Conservation (phyloP, 164 flowering plant species). For the Saururus chinensis region DNA sequence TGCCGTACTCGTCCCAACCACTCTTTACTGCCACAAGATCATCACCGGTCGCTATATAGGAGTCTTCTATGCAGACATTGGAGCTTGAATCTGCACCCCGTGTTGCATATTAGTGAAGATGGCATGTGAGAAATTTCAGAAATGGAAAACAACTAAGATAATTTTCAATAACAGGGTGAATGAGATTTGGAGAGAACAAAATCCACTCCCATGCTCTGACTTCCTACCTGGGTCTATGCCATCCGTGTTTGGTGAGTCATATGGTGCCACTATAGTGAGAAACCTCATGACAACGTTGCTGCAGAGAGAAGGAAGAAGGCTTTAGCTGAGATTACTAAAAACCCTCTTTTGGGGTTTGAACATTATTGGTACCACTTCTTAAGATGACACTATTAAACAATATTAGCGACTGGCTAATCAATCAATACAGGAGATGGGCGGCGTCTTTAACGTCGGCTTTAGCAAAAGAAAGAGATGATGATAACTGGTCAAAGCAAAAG, state of each 20-base stretch:
- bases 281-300: slow-evolving; percentile 77
- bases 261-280: slow-evolving; percentile 87
- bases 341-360: neutral
- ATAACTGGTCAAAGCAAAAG: neutral
- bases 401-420: too few relatives aligned
- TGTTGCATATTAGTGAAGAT: neutral
- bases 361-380: neutral
- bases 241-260: slow-evolving; percentile 88
- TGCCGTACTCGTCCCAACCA: slow-evolving; percentile 98
- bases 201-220: neutral
- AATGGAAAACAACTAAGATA: neutral
- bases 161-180: neutral
- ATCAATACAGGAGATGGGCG: too few relatives aligned
- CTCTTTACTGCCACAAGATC: slow-evolving; percentile 90
- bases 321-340: neutral
- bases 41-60: slow-evolving; percentile 77
- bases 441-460: too few relatives aligned
- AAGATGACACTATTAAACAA: too few relatives aligned
- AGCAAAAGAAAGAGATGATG: neutral
- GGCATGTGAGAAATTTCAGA: neutral
- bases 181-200: neutral
- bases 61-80: slow-evolving; percentile 90
- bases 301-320: slow-evolving; percentile 14
- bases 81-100: slow-evolving; percentile 69
- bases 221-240: slow-evolving; percentile 93